A percentile compares a stretch with the other conserved stretches of the same genome.
Conservation (phyloP, 495 filamentous ascomycete genomes). For the Penicillium paxilli region DNA sequence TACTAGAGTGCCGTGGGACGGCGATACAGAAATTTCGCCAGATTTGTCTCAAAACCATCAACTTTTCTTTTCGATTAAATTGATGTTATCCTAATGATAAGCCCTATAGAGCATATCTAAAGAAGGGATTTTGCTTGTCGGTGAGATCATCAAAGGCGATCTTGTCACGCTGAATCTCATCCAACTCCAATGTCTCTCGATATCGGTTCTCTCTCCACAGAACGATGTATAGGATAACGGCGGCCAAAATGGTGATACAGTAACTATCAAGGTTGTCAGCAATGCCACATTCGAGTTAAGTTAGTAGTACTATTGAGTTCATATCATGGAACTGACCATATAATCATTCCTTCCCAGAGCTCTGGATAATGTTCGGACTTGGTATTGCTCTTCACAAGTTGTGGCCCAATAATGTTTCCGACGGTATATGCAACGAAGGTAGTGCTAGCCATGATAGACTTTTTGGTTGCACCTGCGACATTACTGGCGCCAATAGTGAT, state of each 20-base stretch:
- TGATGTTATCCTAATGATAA: too few species aligned
- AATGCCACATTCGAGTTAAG: background rate
- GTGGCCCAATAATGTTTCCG: slow-evolving; percentile 73
- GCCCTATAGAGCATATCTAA: slow-evolving; percentile 64
- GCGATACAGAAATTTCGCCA: too few species aligned
- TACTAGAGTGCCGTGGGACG: too few species aligned
- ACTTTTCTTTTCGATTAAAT: too few species aligned
- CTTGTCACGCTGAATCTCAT: slow-evolving; percentile 62
- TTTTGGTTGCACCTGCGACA: slow-evolving; percentile 77
- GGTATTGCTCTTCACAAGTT: slow-evolving; percentile 62
- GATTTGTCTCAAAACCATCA: too few species aligned
- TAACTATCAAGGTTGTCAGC: slow-evolving; percentile 49
- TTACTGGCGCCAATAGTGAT: slow-evolving; percentile 70
- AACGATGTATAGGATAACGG: slow-evolving; percentile 55
- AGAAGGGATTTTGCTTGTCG: slow-evolving; percentile 74
- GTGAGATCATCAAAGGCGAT: slow-evolving; percentile 73
- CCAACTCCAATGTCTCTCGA: slow-evolving; percentile 44
- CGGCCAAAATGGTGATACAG: slow-evolving; percentile 62
- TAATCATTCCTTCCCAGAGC: slow-evolving; percentile 68
- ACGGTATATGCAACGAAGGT: slow-evolving; percentile 76
- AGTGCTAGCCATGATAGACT: slow-evolving; percentile 68
- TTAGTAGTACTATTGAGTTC: too few species aligned
- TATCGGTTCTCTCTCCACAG: slow-evolving; percentile 58
- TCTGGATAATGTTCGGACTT: slow-evolving; percentile 65
- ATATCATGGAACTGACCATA: slow-evolving; percentile 53